Evolutionary conservation across 108 stramenopile species (phyloP), one percentile per base, ranked within the genome.

Genomic region (Nitzschia palea): DNA sequence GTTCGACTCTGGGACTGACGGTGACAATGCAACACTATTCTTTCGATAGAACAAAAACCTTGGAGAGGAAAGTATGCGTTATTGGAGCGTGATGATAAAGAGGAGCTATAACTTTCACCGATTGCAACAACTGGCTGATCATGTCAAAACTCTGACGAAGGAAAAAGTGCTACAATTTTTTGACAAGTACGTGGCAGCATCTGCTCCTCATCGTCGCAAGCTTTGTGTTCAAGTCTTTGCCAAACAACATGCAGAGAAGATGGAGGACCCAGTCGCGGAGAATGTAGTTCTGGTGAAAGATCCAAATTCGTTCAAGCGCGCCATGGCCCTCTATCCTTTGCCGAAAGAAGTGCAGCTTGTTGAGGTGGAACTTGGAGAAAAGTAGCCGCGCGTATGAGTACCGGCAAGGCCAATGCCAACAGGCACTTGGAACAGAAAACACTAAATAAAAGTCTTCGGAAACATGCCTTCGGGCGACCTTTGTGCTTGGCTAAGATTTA

Each of bases 211-310:
- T 61, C 70, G 82, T 32, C 56, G 52, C 5, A 80, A 80, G 45
- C 47, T 84, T 10, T 72, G 80, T 27, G 62, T 80, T 12, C 83
- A 80, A 56, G 79, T 84, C 17, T 80, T 71, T 50, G 79, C 70
- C 1, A 67, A 52, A 23, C 58, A 71, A 32, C 74, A 76, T 44
- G 35, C 48, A 27, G 50, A 55, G 14, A 48, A 48, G 22, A n/a
- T 63, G 30, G 22, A 63, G 26, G 45, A 63, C 12, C 25, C 30
- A 3, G 62, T 31, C 1, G 5, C 37, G 1, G 65, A 64, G 4
- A 34, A 58, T 15, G 58, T 65, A 18, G 47, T 62, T 4, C 4
- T 40, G 37, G 31, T 68, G 12, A 23, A 68, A 20, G 47, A 61
- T 34, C 53, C 59, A 23, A 22, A 26, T 3, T 27, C 27, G 32